Percentiles rank a stretch among this genome's conserved stretches.
Evolutionary conservation across 2,329 filamentous ascomycete genomes (phyloP).

Genomic region (Fusarium marasasianum): DNA sequence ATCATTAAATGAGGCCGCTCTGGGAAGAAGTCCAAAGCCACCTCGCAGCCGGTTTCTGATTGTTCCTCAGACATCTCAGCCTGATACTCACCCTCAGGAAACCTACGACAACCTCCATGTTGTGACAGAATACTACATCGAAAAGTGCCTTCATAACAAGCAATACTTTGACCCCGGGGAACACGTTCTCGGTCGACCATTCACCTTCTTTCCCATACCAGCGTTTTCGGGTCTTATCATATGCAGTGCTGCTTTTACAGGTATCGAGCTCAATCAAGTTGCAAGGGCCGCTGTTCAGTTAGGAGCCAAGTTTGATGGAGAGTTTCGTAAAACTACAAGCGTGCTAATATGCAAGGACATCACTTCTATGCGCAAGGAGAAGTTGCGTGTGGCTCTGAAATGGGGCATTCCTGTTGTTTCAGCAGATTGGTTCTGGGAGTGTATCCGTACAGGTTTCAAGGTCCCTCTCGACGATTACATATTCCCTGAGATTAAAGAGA

Average conservation of each 20-base stretch:
- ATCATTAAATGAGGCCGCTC: slow-evolving; percentile 54
- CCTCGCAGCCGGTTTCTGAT: slow-evolving; percentile 59
- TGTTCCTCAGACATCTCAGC: slow-evolving; percentile 62
- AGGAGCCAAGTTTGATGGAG: slow-evolving; percentile 83
- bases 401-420: slow-evolving; percentile 85
- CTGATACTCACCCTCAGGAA: slow-evolving; percentile 54
- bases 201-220: slow-evolving; percentile 73
- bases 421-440: slow-evolving; percentile 86
- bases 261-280: slow-evolving; percentile 86
- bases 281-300: slow-evolving; percentile 79
- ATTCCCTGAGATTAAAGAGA: slow-evolving; percentile 57
- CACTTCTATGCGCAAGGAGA: slow-evolving; percentile 71
- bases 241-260: slow-evolving; percentile 83
- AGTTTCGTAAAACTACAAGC: slow-evolving; percentile 75
- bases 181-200: slow-evolving; percentile 80
- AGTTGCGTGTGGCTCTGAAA: slow-evolving; percentile 78
- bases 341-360: slow-evolving; percentile 78
- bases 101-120: slow-evolving; percentile 54
- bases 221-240: slow-evolving; percentile 77
- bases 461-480: slow-evolving; percentile 58
- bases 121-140: slow-evolving; percentile 93
- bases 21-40: slow-evolving; percentile 42
- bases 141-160: slow-evolving; percentile 84
- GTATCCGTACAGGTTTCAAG: slow-evolving; percentile 67
- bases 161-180: slow-evolving; percentile 72